Evolutionary conservation across 78 protist species (phyloP).

Genomic region (Reticulomyxa filosa): DNA sequence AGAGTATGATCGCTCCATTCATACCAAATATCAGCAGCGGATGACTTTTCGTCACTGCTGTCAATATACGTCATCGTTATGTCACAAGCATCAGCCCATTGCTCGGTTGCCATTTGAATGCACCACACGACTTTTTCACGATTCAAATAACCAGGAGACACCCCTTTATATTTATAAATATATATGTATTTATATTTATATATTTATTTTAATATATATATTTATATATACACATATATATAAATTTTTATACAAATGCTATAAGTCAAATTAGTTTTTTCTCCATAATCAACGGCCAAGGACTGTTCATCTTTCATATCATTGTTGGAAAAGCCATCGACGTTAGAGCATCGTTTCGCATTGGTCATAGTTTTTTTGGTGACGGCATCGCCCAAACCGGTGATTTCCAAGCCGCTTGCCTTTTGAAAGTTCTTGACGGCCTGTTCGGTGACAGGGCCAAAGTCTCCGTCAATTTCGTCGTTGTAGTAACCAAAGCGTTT

Average conservation of each 20-base stretch:
- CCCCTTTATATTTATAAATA: too few species aligned
- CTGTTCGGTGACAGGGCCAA: neutral
- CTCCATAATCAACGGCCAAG: neutral
- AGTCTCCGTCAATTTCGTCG: neutral
- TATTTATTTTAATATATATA: too few species aligned
- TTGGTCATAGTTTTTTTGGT: neutral
- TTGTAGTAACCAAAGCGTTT: neutral
- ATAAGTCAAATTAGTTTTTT: neutral
- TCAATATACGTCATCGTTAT: too few species aligned
- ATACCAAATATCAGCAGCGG: too few species aligned
- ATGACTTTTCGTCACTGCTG: too few species aligned
- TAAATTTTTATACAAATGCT: neutral
- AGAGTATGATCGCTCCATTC: too few species aligned
- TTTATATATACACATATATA: too few species aligned
- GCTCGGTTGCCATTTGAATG: neutral
- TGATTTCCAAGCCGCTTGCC: neutral
- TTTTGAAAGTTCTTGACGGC: neutral
- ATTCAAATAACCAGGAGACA: slow-evolving; percentile 1
- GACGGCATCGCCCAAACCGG: neutral
- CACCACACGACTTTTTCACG: neutral
- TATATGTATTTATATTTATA: too few species aligned
- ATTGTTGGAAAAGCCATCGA: neutral
- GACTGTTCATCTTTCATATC: neutral
- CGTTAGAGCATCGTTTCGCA: neutral
- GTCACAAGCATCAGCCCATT: neutral